Evolutionary conservation across 495 filamentous ascomycete species (phyloP).

Genomic region (Annulohypoxylon bovei): DNA sequence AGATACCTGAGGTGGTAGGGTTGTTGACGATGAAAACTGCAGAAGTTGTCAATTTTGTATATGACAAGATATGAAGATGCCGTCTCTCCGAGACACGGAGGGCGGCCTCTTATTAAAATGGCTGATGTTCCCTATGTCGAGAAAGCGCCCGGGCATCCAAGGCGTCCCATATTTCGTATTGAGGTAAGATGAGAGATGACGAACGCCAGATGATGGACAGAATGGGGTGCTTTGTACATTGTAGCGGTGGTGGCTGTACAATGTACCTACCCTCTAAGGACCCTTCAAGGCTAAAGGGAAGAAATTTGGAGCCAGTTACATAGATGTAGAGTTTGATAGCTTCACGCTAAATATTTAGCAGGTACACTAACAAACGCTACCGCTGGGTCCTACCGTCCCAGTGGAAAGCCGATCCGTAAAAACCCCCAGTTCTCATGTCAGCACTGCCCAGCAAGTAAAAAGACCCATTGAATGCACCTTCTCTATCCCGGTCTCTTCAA

Average conservation of each 20-base stretch:
- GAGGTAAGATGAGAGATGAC: conserved; percentile 32
- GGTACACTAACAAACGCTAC: conserved; percentile 36
- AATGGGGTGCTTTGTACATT: conserved; percentile 18
- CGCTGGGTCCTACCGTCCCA: conserved; percentile 18
- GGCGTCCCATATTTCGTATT: conserved; percentile 23
- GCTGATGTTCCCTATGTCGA: not conserved
- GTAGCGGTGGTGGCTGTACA: conserved; percentile 24
- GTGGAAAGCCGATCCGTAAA: conserved; percentile 29
- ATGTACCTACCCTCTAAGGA: conserved; percentile 2
- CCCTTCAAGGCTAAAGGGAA: conserved; percentile 4
- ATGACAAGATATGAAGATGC: not conserved
- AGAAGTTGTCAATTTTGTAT: not conserved
- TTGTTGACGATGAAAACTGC: not conserved
- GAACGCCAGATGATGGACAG: conserved; percentile 14
- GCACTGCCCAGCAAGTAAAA: conserved; percentile 19
- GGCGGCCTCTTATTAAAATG: conserved; percentile 9
- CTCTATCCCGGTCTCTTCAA: not conserved
- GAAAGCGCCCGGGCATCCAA: not conserved
- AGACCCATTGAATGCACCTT: conserved; percentile 24
- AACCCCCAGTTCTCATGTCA: conserved; percentile 12
- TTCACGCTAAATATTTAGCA: not conserved
- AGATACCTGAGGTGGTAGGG: not conserved
- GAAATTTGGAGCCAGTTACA: not conserved
- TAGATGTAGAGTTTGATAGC: conserved; percentile 26
- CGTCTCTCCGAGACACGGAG: not conserved